These are phyloP conservation scores for Xylaria sp. DNA, from an alignment of 2,329 filamentous ascomycete genomes.

Conservation along the genomic window DNA sequence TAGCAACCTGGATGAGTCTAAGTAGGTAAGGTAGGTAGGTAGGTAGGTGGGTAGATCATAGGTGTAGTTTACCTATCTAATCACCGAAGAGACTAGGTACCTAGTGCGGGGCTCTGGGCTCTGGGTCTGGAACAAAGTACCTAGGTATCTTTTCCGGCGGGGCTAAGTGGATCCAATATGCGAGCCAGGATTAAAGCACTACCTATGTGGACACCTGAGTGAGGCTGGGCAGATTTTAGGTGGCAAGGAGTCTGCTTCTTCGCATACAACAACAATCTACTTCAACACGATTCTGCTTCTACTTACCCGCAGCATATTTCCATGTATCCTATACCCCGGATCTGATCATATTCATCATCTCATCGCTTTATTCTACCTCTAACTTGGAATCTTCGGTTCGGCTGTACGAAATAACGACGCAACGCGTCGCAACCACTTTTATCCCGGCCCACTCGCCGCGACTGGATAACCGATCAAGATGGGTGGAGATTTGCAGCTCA, in stretches of 20 bases:
- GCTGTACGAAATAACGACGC: constrained; percentile 2
- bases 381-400: not conserved
- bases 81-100: constrained; percentile 20
- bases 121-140: too few relatives aligned
- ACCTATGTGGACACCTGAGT: not conserved
- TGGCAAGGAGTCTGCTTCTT: constrained; percentile 11
- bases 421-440: constrained; percentile 15
- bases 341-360: not conserved
- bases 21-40: too few relatives aligned
- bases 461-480: constrained; percentile 68
- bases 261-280: not conserved
- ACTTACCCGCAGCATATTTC: not conserved
- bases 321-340: not conserved
- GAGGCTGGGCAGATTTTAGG: constrained; percentile 27
- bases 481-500: constrained; percentile 86
- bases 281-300: not conserved
- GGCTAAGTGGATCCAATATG: not conserved
- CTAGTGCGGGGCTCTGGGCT: constrained; percentile 32
- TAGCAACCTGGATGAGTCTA: not conserved
- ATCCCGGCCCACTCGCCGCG: not conserved
- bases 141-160: not conserved
- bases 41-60: too few relatives aligned
- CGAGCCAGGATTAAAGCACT: not conserved
- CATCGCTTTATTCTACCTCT: not conserved
- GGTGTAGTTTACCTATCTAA: not conserved